Conservation (phyloP, 352 stramenopile genomes). For the Phytophthora pseudosyringae region DNA sequence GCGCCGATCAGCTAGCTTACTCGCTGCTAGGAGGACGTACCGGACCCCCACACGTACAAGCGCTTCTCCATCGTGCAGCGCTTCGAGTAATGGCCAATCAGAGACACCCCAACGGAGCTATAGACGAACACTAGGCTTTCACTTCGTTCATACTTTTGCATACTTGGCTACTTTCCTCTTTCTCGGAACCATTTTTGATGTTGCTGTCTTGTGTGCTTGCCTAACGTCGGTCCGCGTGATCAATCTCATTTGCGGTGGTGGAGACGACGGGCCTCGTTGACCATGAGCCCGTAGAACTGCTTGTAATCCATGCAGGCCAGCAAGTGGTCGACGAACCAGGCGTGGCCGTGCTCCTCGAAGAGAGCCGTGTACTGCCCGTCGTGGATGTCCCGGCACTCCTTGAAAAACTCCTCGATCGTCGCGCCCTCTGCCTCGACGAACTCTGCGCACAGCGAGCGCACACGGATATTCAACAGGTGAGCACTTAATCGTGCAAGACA, state of each 20-base stretch:
- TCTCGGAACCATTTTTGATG: background rate
- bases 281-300: slow-evolving; percentile 81
- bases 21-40: slow-evolving; percentile 23
- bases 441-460: slow-evolving; percentile 37
- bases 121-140: slow-evolving; percentile 2
- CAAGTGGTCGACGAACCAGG: slow-evolving; percentile 82
- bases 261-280: slow-evolving; percentile 77
- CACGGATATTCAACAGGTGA: background rate
- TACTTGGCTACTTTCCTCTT: slow-evolving; percentile 7
- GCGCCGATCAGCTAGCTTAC: background rate
- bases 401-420: slow-evolving; percentile 74
- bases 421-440: slow-evolving; percentile 75
- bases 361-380: slow-evolving; percentile 68
- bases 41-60: slow-evolving; percentile 71
- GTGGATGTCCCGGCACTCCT: slow-evolving; percentile 65
- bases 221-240: background rate
- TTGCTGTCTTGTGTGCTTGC: background rate
- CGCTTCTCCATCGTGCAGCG: slow-evolving; percentile 26
- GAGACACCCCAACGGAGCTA: background rate
- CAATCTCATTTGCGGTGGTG: slow-evolving; percentile 57
- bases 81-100: slow-evolving; percentile 32
- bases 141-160: slow-evolving; percentile 12
- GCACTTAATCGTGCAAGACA: background rate
- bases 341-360: slow-evolving; percentile 74
- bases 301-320: slow-evolving; percentile 86